A percentile compares a stretch with the other conserved stretches of the same genome.
These are phyloP conservation scores for Colletotrichum liaoningense DNA, from an alignment of 2,329 filamentous ascomycete genomes.

Conservation along the genomic window DNA sequence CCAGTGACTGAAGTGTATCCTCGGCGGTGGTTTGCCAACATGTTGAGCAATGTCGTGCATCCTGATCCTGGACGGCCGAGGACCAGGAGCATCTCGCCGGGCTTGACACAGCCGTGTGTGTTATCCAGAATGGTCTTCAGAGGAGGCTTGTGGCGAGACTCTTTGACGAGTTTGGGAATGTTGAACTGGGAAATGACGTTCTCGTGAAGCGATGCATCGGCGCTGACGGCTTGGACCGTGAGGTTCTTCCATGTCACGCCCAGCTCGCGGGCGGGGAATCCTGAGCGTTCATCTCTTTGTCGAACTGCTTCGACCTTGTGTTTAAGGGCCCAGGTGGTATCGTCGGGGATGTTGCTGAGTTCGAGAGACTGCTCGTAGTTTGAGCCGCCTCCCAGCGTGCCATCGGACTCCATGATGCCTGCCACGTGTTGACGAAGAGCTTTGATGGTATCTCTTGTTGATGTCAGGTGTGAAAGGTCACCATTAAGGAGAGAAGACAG, in stretches of 20 bases:
- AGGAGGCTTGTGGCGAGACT: slow-evolving; percentile 65
- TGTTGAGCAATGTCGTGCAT: slow-evolving; percentile 78
- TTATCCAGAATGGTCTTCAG: slow-evolving; percentile 74
- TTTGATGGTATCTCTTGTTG: neutral
- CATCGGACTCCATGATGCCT: slow-evolving; percentile 35
- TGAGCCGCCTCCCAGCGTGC: slow-evolving; percentile 26
- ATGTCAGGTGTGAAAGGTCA: slow-evolving; percentile 14
- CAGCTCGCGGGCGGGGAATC: slow-evolving; percentile 61
- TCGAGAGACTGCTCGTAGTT: slow-evolving; percentile 33
- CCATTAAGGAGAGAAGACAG: neutral
- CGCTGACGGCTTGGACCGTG: slow-evolving; percentile 70
- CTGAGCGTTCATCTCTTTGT: slow-evolving; percentile 56
- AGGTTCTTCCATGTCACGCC: slow-evolving; percentile 75
- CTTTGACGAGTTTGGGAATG: slow-evolving; percentile 63
- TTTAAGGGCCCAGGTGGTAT: slow-evolving; percentile 57
- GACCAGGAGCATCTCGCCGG: slow-evolving; percentile 79
- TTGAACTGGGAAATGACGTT: slow-evolving; percentile 71
- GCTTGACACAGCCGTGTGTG: slow-evolving; percentile 76
- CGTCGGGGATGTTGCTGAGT: neutral
- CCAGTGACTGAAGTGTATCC: slow-evolving; percentile 70
- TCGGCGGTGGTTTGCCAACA: slow-evolving; percentile 72
- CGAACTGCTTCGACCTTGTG: slow-evolving; percentile 56
- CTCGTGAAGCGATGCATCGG: slow-evolving; percentile 74
- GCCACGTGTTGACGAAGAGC: slow-evolving; percentile 4
- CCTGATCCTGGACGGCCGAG: slow-evolving; percentile 76